Evolutionary conservation across 768 basidiomycete species (phyloP), one percentile per base, ranked within the genome.

Genomic region (Xanthoconium purpureum): DNA sequence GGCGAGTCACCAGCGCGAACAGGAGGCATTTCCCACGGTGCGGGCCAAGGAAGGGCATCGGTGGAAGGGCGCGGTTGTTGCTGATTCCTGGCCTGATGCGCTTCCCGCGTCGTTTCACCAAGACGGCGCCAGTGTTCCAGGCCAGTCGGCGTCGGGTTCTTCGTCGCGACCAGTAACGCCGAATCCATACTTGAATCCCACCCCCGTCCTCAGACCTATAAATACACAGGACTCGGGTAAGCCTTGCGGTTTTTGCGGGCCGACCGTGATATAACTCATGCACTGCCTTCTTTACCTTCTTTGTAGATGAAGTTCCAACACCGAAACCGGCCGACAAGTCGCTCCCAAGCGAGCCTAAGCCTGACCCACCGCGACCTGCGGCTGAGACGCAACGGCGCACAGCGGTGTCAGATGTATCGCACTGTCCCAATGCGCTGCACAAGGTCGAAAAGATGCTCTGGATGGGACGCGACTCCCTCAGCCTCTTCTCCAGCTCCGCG

Each of bases 161-260:
- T 57, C 60, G 29, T 70, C 70, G 0, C 62, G 66, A 35, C 54
- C 62, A 1, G 60, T 49, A 5, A 66, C 68, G 1, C 58, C 65
- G 30, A 76, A 75, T 55, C 73, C 74, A 13, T 74, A 68, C 53
- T 66, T 75, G 58, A 76, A 75, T 56, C 74, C 75, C 1, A 57
- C 74, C 6, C 77, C 76, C 18, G 35, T 58, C 35, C 18, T 68
- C 35, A 29, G 17, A 5, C 37, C 56, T 50, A 35, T 57, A 44
- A 44, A 60, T 46, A 54, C 58, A 15, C 30, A 17, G 5, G 64
- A 62, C 35, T 30, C 45, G 13, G 69, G 69, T 66, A 46, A 33
- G 63, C 35, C 30, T 39, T 36, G 50, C 37, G 47, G 8, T 48
- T 32, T 32, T 46, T 45, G 40, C 38, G 12, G 39, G 35, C 32